These are phyloP conservation scores for Ulvella scutata DNA, from an alignment of 139 green algal species.

Conservation along the genomic window DNA sequence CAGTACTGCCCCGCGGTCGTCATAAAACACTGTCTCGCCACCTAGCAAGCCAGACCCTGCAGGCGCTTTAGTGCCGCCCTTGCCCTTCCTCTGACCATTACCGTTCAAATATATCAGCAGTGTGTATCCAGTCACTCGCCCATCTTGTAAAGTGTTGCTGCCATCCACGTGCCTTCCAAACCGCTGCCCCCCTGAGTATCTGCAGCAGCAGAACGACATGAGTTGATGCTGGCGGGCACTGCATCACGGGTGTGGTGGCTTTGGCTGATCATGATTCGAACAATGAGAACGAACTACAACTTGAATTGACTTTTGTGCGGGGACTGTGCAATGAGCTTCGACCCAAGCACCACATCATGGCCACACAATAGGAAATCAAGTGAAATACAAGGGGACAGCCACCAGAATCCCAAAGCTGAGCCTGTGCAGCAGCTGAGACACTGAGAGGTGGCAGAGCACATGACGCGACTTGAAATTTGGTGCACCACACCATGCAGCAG, in stretches of 20 bases:
- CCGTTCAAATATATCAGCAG: constrained; percentile 45
- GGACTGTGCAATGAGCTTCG: background rate
- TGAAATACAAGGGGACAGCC: background rate
- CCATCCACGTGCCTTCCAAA: constrained; percentile 55
- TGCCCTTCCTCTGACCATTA: background rate
- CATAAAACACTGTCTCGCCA: constrained; percentile 39
- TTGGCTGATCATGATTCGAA: background rate
- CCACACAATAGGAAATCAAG: too few species aligned
- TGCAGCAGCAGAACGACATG: constrained; percentile 5
- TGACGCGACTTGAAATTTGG: too few species aligned
- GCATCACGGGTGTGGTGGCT: background rate
- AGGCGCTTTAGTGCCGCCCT: constrained; percentile 8
- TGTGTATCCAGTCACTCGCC: constrained; percentile 29
- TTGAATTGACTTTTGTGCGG: background rate
- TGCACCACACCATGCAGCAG: too few species aligned
- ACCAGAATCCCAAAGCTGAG: background rate
- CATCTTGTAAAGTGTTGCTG: constrained; percentile 10
- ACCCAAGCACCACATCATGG: background rate
- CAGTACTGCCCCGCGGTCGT: constrained; percentile 1
- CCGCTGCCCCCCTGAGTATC: constrained; percentile 31
- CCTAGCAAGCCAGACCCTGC: constrained; percentile 10
- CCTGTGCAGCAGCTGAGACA: background rate
- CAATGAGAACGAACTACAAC: background rate
- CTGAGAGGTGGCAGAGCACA: too few species aligned
- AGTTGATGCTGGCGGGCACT: background rate